These are phyloP conservation scores for Cladosporium sphaerospermum DNA, from an alignment of 2,329 filamentous ascomycete species.

Conservation along the genomic window DNA sequence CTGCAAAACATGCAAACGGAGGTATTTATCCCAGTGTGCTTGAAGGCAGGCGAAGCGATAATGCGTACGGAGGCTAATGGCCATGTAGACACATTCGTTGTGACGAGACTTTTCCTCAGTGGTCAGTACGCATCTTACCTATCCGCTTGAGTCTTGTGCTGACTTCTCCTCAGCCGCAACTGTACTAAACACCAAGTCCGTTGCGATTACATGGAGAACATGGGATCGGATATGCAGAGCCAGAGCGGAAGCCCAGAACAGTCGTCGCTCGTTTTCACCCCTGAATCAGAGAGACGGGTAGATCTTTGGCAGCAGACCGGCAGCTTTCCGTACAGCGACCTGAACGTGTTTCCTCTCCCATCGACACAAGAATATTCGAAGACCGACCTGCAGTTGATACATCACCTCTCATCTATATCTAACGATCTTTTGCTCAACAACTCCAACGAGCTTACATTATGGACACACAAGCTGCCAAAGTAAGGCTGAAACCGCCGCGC, in stretches of 20 bases:
- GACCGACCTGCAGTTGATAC: conserved; percentile 79
- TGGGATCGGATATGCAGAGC: conserved; percentile 56
- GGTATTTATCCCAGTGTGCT: no score
- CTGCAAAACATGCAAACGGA: conserved; percentile 92
- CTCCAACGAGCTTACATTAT: conserved; percentile 76
- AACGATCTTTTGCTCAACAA: conserved; percentile 69
- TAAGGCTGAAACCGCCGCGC: conserved; percentile 45
- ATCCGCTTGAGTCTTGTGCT: background rate
- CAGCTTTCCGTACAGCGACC: conserved; percentile 75
- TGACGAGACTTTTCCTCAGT: conserved; percentile 96
- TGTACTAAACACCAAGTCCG: conserved; percentile 98
- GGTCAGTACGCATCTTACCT: conserved; percentile 50
- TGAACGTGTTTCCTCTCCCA: conserved; percentile 69
- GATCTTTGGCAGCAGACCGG: conserved; percentile 79
- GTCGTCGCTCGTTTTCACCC: conserved; percentile 72
- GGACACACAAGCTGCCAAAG: conserved; percentile 90
- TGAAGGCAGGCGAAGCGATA: no score
- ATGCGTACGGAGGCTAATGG: no score
- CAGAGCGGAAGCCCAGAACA: conserved; percentile 46
- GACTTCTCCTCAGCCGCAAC: conserved; percentile 62
- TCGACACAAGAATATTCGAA: conserved; percentile 66
- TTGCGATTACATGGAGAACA: conserved; percentile 93
- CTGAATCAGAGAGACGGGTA: conserved; percentile 74
- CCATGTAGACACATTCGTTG: conserved; percentile 77
- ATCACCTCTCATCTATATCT: conserved; percentile 82